Conservation (phyloP, 169 alveolate species). For the Perkinsus olseni region DNA sequence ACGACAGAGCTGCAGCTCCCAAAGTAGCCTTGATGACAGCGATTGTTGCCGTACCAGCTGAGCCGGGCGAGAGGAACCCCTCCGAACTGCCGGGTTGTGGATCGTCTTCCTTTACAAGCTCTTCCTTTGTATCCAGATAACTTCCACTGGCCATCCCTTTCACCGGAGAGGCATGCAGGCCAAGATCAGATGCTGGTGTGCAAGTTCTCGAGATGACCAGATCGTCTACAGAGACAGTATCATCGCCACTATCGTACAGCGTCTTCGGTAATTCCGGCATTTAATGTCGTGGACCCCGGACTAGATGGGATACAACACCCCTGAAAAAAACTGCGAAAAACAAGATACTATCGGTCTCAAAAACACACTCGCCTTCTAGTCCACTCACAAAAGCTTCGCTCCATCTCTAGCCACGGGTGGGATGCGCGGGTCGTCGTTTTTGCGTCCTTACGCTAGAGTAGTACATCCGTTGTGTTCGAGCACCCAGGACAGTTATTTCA, state of each 20-base stretch:
- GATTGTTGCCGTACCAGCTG: background rate
- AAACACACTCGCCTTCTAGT: no score
- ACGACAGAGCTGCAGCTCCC: background rate
- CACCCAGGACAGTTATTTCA: no score
- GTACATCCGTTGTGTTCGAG: no score
- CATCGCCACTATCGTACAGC: background rate
- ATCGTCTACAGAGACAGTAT: background rate
- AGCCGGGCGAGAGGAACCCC: background rate
- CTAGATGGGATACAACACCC: background rate
- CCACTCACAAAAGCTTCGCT: no score
- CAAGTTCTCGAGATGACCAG: background rate
- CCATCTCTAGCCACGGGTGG: no score
- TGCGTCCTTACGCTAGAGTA: no score
- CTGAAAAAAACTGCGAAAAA: no score
- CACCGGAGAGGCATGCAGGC: background rate
- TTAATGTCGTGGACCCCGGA: background rate
- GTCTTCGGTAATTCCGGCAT: background rate
- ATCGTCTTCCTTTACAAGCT: background rate
- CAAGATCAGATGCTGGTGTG: background rate
- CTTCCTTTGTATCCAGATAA: no score
- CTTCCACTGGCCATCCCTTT: background rate
- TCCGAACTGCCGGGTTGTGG: background rate
- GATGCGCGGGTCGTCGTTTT: no score
- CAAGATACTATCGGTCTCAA: no score
- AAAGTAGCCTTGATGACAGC: background rate